A percentile compares a stretch with the other conserved stretches of the same genome.
These are phyloP conservation scores for Globisporangium ultimum DNA, from an alignment of 352 stramenopile genomes.

Conservation along the genomic window DNA sequence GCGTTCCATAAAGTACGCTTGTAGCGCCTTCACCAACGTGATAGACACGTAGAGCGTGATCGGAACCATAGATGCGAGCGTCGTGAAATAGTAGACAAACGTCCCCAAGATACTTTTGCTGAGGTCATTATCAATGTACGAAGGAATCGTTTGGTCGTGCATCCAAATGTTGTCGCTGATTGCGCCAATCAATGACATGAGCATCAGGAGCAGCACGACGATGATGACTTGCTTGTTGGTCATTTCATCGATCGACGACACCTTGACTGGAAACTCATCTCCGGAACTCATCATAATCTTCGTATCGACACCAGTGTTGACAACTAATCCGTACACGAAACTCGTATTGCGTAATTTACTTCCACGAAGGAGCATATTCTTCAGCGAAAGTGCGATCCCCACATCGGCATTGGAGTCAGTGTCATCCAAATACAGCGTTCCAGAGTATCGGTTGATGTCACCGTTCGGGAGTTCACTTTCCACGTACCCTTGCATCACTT, in stretches of 20 bases:
- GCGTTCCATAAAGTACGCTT: constrained; percentile 83
- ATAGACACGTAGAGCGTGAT: constrained; percentile 89
- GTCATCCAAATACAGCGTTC: constrained; percentile 63
- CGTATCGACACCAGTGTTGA: constrained; percentile 91
- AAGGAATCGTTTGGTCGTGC: constrained; percentile 27
- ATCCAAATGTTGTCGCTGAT: constrained; percentile 61
- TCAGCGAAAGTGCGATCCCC: constrained; percentile 61
- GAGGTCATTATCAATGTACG: constrained; percentile 21
- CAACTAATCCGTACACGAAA: constrained; percentile 86
- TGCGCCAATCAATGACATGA: constrained; percentile 71
- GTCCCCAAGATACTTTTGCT: constrained; percentile 45
- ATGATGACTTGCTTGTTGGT: constrained; percentile 85
- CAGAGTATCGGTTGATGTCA: constrained; percentile 79
- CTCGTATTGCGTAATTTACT: constrained; percentile 90
- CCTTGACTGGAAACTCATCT: constrained; percentile 79
- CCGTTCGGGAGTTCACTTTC: constrained; percentile 79
- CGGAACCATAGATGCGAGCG: constrained; percentile 79
- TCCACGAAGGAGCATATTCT: constrained; percentile 90
- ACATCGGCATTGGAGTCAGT: constrained; percentile 37
- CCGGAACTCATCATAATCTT: constrained; percentile 92
- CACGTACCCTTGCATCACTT: constrained; percentile 65
- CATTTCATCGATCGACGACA: constrained; percentile 83
- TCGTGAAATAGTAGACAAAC: constrained; percentile 87
- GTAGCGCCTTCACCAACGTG: constrained; percentile 87
- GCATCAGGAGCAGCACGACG: constrained; percentile 62